phyloP scores from a whole-genome alignment of 805 yeast species.

The Teunomyces panamensis region DNA sequence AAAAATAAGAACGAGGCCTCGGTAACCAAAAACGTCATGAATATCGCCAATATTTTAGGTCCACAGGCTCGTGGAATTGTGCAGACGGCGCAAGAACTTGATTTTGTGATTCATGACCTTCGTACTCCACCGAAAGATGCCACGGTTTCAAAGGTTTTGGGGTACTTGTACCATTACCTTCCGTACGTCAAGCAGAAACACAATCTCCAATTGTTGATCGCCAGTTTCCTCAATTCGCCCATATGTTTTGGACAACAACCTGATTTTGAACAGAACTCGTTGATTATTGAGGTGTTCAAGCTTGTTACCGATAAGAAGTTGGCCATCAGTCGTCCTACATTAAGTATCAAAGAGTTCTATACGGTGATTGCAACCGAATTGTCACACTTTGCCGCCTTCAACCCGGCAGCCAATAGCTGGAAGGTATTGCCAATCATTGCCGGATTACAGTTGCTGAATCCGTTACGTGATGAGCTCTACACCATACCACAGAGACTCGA shows the following conservation, averaged over 20 bases:
- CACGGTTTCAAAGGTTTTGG: conserved; percentile 33
- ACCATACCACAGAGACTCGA: conserved; percentile 24
- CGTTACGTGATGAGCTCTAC: conserved; percentile 30
- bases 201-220: conserved; percentile 44
- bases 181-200: conserved; percentile 48
- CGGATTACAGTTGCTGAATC: conserved; percentile 42
- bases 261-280: conserved; percentile 30
- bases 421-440: conserved; percentile 46
- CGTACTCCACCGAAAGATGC: conserved; percentile 35
- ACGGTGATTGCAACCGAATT: conserved; percentile 32
- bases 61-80: conserved; percentile 5
- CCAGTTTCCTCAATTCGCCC: conserved; percentile 45
- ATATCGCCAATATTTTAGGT: not conserved
- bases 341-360: conserved; percentile 45
- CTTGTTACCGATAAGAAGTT: conserved; percentile 44
- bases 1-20: not conserved
- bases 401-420: conserved; percentile 38
- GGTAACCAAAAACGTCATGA: not conserved
- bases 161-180: conserved; percentile 49
- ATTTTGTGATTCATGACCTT: conserved; percentile 44
- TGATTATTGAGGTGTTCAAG: conserved; percentile 48
- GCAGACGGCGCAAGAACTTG: conserved; percentile 41
- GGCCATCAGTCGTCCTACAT: conserved; percentile 46
- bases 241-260: conserved; percentile 25
- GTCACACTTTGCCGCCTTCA: conserved; percentile 26